Base-by-base conservation (phyloP, 805 yeast species). In the Wickerhamomyces queroliae region DNA sequence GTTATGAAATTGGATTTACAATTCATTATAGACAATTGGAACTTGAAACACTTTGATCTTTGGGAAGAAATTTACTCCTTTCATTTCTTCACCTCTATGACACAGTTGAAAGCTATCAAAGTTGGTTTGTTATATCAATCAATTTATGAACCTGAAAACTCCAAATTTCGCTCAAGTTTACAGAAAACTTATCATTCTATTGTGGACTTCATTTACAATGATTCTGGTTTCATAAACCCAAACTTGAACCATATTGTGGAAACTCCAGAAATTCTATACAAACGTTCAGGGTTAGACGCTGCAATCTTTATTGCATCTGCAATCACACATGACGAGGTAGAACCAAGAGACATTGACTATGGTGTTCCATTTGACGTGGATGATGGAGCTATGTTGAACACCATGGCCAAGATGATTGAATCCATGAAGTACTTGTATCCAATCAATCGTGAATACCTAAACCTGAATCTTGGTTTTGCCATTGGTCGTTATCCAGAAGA, bases 401-500 rank as follows among this genome's bases (percentile, higher is more conserved):
- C 95, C 1, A 63, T 90, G 40, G 66, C 71, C 39, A 72, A 74
- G 8, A 59, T 90, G 56, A 71, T 81, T 6, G 61, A 71, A 28
- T 83, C 80, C 47, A 86, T 89, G 93, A 76, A 74, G 46, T 58
- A 66, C 29, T 63, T 93, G 39, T 90, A 83, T 55, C 95, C 95
- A 5, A 73, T 91, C 29, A 91, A 91, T 61, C 76, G 71, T 42
- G 56, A 62, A 20, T 61, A 64, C 35, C 57, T 69, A 20, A 66
- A 67, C 2, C 53, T 64, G 29, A 61, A 58, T 55, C 35, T 56
- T 18, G 75, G 73, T 3, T 80, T 81, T 37, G 95, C 83, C 0
- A 61, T 90, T 38, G 98, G 98, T 3, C 71, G 98, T 55, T 90
- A 90, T 55, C 96, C 97, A 1, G 98, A 90, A 55, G 98, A 90